Conservation (phyloP, 148 eudicot species). For the Vaccinium myrtillus region DNA sequence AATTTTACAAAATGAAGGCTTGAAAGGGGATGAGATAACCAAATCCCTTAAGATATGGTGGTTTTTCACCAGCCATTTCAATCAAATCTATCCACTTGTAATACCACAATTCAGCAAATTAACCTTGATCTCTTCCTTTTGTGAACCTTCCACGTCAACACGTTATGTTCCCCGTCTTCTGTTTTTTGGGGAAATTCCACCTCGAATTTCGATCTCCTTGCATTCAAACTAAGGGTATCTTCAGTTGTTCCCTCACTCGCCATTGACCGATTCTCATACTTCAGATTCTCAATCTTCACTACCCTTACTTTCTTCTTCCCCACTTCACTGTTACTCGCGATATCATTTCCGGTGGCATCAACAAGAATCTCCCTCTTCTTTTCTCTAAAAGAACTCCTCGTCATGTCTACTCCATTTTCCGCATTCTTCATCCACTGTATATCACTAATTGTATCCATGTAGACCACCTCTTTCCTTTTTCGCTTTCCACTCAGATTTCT, state of each 20-base stretch:
- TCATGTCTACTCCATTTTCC: conserved; percentile 56
- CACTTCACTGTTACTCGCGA: conserved; percentile 14
- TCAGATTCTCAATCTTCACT: conserved; percentile 42
- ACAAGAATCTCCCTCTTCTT: conserved; percentile 43
- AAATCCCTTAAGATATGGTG: background rate
- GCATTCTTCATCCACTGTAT: conserved; percentile 70
- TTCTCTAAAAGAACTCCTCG: conserved; percentile 33
- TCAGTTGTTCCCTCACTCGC: conserved; percentile 55
- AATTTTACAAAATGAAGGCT: background rate
- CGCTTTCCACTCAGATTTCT: conserved; percentile 75
- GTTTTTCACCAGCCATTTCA: background rate
- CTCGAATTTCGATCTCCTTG: conserved; percentile 41
- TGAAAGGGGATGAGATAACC: background rate
- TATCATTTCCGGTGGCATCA: conserved; percentile 18
- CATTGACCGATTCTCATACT: conserved; percentile 39
- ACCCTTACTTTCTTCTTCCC: conserved; percentile 33
- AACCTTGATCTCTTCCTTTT: conserved; percentile 77
- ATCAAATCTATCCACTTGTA: conserved; percentile 20
- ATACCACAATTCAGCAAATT: conserved; percentile 28
- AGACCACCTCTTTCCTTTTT: conserved; percentile 80
- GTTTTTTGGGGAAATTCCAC: conserved; percentile 30
- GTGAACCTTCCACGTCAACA: conserved; percentile 68
- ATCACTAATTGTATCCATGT: conserved; percentile 75
- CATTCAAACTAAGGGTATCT: conserved; percentile 33
- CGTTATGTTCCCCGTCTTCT: conserved; percentile 37